Percentiles rank a stretch among this genome's conserved stretches.
Conservation (phyloP, 163 green algal genomes). For the Scenedesmus sp. region DNA sequence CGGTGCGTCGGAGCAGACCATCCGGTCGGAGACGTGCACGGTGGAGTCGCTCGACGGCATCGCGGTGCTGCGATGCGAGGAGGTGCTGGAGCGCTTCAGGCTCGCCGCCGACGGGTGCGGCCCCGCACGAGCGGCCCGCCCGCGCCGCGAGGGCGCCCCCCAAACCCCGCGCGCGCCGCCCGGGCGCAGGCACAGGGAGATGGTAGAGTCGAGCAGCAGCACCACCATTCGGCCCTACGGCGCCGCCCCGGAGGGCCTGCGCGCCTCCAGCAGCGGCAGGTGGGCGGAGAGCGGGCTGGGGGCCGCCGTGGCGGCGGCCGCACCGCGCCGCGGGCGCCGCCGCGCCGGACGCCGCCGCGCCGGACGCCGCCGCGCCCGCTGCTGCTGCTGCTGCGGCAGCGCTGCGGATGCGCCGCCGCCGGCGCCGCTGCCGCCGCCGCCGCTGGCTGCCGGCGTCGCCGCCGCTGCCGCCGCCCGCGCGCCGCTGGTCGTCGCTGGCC, state of each 20-base stretch:
- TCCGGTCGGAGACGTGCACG: slow-evolving; percentile 19
- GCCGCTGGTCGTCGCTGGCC: not conserved
- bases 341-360: too few relatives aligned
- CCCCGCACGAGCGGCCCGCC: too few relatives aligned
- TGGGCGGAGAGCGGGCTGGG: not conserved
- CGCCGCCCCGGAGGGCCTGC: too few relatives aligned
- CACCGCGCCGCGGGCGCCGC: too few relatives aligned
- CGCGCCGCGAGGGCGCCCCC: too few relatives aligned
- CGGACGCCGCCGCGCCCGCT: not conserved
- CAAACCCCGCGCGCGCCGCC: too few relatives aligned
- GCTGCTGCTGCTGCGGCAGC: not conserved
- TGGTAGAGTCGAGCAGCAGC: slow-evolving; percentile 29
- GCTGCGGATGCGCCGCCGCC: not conserved
- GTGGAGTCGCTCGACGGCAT: slow-evolving; percentile 26
- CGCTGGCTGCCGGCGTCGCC: not conserved
- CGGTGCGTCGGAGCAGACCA: slow-evolving; percentile 4
- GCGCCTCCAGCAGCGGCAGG: slow-evolving; percentile 19
- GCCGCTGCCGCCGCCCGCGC: not conserved
- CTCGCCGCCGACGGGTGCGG: slow-evolving; percentile 24
- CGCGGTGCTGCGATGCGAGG: slow-evolving; percentile 18
- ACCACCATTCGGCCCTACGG: slow-evolving; percentile 1
- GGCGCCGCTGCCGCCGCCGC: not conserved
- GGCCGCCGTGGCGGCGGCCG: not conserved
- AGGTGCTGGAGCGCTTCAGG: slow-evolving; percentile 26
- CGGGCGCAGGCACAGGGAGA: slow-evolving; percentile 31